Base-by-base conservation (phyloP, 495 filamentous ascomycete genomes). In the Copromyces sp. region DNA sequence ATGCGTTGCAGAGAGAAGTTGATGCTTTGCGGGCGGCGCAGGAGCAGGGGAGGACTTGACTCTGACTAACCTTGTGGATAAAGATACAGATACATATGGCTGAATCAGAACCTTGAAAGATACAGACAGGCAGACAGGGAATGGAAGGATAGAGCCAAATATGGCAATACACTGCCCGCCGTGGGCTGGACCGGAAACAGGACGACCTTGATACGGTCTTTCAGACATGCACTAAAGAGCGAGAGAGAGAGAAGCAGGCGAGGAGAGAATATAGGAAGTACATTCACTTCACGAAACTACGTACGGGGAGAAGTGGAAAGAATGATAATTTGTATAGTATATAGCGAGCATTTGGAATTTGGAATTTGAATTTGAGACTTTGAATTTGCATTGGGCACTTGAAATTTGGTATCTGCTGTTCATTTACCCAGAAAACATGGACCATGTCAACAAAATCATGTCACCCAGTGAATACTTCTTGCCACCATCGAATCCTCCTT, bases 1-100 rank as follows among this genome's bases (percentile, higher is more conserved):
- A 87, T 8, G 86, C 88, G 68, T 79, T 93, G 72, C 91, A 91
- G 79, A 87, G 85, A 79, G 91, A 93, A 78, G 91, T 93, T 65
- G 90, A 93, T 81, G 89, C 88, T 68, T 78, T 92, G 41, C 85
- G 89, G 74, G 89, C 53, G 6, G 53, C 53, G 14, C 53, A 65
- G 29, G 53, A 65, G 53, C 53, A 65, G 7, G 24, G 29, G 53
- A 35, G 53, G 14, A 7, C n/a, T 24, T 20, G 12, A 53, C 11
- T 29, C 1, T 53, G 20, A 53, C 29, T 29, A 20, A 44, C n/a
- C n/a, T 47, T 6, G 4, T 6, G 20, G n/a, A 47, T 14, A 5
- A 6, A 11, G n/a, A 20, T 53, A 29, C 20, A 53, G n/a, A 5
- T 24, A 47, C 45, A 53, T 3, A 53, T 6, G n/a, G n/a, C 9